Evolutionary conservation across 257 asterid species (phyloP), one percentile per base, ranked within the genome.

Genomic region (Apocynum venetum): DNA sequence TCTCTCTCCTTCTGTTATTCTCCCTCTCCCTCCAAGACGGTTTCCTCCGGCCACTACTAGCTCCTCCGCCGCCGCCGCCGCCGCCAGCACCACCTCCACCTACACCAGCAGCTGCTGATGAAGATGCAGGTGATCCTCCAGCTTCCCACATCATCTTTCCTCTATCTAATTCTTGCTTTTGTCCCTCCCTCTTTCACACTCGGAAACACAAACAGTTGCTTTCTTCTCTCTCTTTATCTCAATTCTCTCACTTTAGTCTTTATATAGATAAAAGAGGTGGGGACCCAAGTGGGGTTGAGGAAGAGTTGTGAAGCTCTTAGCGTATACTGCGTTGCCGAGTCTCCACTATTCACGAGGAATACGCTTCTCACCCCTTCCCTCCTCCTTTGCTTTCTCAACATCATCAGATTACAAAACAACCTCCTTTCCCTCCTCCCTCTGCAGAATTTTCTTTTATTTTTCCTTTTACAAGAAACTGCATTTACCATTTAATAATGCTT

Each of bases 11-110:
- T 96, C 93, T 77, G 77, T 96, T 96, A 70, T 96, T 96, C 87
- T 96, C 99, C 68, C 99, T 89, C 83, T 96, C 99, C 72, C 96
- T 88, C 95, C 95, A 90, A 1, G 98, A 93, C 0, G 99, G 99
- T 86, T 90, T 93, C 89, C 98, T 85, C 96, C 98, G 41, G 82
- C 95, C 99, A 14, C 73, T 72, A 9, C 81, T 77, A 0, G 80
- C 85, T 5, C 87, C 83, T 1, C 85, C 66, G 0, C 83, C 65
- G 4, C 78, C n/a, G n/a, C n/a, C n/a, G n/a, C n/a, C 80, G 0
- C 84, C 75, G 0, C 41, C 66, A 3, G 64, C 79, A 0, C 64
- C 78, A 6, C 71, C 74, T 0, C 77, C 77, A 6, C 76, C 89
- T 0, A 77, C 87, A 3, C 72, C 89, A 11, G 79, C 89, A 0